Evolutionary conservation across 768 basidiomycete genomes (phyloP).

Genomic region (Trametes meyenii): DNA sequence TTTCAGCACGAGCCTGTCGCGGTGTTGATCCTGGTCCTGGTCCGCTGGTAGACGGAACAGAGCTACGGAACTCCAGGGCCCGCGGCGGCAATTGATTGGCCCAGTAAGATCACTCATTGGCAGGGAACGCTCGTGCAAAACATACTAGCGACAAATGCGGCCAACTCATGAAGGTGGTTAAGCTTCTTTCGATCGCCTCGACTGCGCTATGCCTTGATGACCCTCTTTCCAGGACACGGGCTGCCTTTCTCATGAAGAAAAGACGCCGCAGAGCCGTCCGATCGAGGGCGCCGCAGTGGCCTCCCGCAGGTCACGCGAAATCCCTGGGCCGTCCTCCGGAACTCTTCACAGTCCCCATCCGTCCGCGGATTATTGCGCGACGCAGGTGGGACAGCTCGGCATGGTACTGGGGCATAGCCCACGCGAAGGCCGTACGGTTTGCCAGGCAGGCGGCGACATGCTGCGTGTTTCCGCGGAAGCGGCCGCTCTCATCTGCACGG

Average conservation of each 20-base stretch:
- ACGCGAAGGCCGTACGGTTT: no score
- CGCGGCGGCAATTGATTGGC: neutral
- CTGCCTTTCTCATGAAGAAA: neutral
- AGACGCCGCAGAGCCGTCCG: neutral
- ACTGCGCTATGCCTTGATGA: neutral
- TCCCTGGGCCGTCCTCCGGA: constrained; percentile 9
- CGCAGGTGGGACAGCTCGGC: neutral
- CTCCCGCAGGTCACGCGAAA: constrained; percentile 7
- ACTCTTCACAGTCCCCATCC: neutral
- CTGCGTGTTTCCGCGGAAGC: no score
- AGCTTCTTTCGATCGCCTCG: constrained; percentile 4
- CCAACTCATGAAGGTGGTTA: neutral
- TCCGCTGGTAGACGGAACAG: neutral
- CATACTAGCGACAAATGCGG: neutral
- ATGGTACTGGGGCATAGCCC: neutral
- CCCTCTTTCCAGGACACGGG: neutral
- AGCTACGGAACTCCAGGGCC: neutral
- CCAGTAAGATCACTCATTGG: neutral
- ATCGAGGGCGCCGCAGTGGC: neutral
- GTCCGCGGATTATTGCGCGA: neutral
- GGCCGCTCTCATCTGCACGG: no score
- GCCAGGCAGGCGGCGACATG: no score
- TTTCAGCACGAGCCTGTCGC: neutral
- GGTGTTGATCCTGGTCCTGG: neutral
- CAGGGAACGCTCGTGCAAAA: neutral